Conservation (phyloP, 495 filamentous ascomycete genomes). For the Terfezia boudieri region DNA sequence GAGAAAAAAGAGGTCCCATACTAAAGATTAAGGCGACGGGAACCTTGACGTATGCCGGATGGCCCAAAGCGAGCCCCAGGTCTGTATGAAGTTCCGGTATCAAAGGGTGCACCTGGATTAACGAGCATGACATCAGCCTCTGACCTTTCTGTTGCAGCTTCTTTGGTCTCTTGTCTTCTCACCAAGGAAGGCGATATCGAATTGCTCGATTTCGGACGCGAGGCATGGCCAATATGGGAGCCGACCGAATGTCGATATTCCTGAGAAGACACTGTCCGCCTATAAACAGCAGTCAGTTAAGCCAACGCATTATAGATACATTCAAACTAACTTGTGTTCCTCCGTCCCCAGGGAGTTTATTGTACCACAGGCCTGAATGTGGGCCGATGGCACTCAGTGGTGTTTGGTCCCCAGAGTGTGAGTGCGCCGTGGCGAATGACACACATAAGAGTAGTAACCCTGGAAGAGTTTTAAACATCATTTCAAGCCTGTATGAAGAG, state of each 20-base stretch:
- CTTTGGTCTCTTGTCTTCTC: conserved; percentile 7
- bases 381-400: conserved; percentile 21
- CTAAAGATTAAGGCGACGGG: conserved; percentile 24
- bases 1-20: neutral
- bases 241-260: conserved; percentile 56
- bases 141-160: neutral
- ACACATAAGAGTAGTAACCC: neutral
- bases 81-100: conserved; percentile 48
- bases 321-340: conserved; percentile 27
- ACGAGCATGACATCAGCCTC: neutral
- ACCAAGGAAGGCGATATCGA: conserved; percentile 68
- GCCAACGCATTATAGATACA: neutral
- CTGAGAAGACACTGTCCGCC: conserved; percentile 52
- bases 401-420: neutral
- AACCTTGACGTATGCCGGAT: conserved; percentile 58
- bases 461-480: no score
- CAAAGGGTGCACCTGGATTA: conserved; percentile 25
- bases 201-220: conserved; percentile 40
- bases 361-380: conserved; percentile 31
- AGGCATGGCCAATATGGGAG: conserved; percentile 61
- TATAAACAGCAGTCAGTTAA: conserved; percentile 13
- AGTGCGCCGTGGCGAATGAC: neutral
- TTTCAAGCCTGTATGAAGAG: no score
- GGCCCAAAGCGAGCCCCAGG: conserved; percentile 73
- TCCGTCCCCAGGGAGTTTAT: conserved; percentile 32